Evolutionary conservation across 495 filamentous ascomycete genomes (phyloP).

Genomic region (Aspergillus panamensis): DNA sequence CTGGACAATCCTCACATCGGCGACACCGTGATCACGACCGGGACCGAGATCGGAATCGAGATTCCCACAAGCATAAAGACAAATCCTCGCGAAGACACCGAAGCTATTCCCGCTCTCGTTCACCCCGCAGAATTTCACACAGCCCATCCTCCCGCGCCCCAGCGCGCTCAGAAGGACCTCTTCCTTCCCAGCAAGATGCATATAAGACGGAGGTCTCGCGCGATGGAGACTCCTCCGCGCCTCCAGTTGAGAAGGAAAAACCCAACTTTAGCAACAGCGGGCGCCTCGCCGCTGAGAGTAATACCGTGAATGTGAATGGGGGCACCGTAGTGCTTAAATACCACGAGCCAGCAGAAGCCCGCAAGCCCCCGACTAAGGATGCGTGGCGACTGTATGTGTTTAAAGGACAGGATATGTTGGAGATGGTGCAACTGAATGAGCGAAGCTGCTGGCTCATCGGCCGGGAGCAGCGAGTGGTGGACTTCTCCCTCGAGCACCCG

Average conservation of each 20-base stretch:
- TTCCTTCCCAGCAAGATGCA: constrained; percentile 69
- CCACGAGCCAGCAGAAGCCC: constrained; percentile 88
- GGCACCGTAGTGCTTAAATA: constrained; percentile 81
- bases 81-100: constrained; percentile 29
- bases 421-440: constrained; percentile 69
- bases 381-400: constrained; percentile 92
- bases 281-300: constrained; percentile 80
- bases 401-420: constrained; percentile 74
- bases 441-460: constrained; percentile 91
- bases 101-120: constrained; percentile 31
- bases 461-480: constrained; percentile 72
- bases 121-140: constrained; percentile 29
- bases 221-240: constrained; percentile 32
- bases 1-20: background rate
- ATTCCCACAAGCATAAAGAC: constrained; percentile 22
- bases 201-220: constrained; percentile 52
- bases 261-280: constrained; percentile 83
- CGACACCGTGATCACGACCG: constrained; percentile 32
- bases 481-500: constrained; percentile 82
- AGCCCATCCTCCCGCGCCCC: constrained; percentile 29
- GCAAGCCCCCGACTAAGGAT: constrained; percentile 75
- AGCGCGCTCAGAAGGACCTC: constrained; percentile 49
- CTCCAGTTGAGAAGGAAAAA: constrained; percentile 66
- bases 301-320: constrained; percentile 69
- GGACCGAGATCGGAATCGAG: constrained; percentile 29